Conservation (phyloP, 2,329 filamentous ascomycete genomes). For the Cladosporium sp. region DNA sequence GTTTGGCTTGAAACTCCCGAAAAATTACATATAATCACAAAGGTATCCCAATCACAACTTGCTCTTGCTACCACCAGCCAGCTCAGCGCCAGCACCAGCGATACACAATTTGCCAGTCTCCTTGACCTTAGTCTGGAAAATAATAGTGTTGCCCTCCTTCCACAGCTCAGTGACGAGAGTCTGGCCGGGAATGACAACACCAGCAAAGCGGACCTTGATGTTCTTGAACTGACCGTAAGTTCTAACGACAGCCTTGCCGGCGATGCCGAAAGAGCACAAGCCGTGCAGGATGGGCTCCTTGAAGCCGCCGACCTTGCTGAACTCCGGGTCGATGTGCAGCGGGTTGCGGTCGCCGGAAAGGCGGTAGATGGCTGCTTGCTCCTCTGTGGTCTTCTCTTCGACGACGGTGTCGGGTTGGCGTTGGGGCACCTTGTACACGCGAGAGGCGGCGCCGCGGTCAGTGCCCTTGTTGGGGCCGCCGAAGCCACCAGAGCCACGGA, state of each 20-base stretch:
- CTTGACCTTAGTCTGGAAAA: conserved; percentile 85
- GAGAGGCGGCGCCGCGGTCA: conserved; percentile 75
- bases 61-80: conserved; percentile 50
- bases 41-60: no score
- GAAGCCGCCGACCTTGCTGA: conserved; percentile 94
- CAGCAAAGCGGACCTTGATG: conserved; percentile 88
- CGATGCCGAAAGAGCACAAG: conserved; percentile 90
- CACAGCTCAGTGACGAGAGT: conserved; percentile 93
- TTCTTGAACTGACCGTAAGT: conserved; percentile 80
- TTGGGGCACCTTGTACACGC: conserved; percentile 70
- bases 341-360: conserved; percentile 94
- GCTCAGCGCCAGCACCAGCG: conserved; percentile 72
- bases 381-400: conserved; percentile 79
- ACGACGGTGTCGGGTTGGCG: conserved; percentile 74
- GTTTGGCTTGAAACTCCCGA: no score
- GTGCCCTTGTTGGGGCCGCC: conserved; percentile 72
- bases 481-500: conserved; percentile 86
- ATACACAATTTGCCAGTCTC: conserved; percentile 91
- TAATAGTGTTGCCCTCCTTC: conserved; percentile 73
- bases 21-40: no score
- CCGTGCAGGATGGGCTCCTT: conserved; percentile 91
- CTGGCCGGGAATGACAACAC: conserved; percentile 78
- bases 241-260: conserved; percentile 83
- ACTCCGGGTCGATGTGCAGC: conserved; percentile 88
- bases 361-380: conserved; percentile 90